Evolutionary conservation across 495 filamentous ascomycete species (phyloP).

Genomic region (Xanthoparmelia taractica): DNA sequence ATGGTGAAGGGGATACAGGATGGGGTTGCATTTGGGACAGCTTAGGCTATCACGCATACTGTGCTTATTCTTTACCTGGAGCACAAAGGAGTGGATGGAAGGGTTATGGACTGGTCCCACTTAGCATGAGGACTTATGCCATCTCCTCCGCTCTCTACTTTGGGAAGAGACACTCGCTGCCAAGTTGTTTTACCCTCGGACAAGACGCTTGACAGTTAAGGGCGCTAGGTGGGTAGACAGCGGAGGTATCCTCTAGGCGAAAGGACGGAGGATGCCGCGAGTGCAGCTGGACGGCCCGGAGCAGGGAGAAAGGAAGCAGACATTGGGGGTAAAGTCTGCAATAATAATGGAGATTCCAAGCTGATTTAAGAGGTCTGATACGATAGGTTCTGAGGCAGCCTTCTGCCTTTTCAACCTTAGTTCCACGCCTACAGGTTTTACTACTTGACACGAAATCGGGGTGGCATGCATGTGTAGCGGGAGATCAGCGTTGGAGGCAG

Average conservation of each 20-base stretch:
- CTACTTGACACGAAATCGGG: neutral
- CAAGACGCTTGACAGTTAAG: neutral
- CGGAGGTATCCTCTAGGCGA: neutral
- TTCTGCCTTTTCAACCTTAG: too few species aligned
- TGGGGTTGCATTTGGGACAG: neutral
- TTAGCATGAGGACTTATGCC: neutral
- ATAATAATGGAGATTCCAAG: neutral
- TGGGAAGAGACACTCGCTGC: neutral
- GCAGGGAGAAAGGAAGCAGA: neutral
- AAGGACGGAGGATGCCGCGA: neutral
- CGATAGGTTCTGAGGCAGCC: too few species aligned
- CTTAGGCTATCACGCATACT: neutral
- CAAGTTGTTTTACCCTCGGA: neutral
- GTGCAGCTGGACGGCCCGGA: neutral
- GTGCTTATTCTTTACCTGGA: neutral
- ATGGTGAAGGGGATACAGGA: neutral
- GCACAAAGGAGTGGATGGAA: neutral
- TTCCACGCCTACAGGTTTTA: neutral
- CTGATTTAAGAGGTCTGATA: neutral
- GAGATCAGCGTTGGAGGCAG: constrained; percentile 6
- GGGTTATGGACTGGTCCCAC: neutral
- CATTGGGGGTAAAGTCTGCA: neutral
- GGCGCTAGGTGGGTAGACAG: neutral
- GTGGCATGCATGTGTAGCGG: constrained; percentile 3
- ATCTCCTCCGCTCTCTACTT: neutral